Percentiles rank a stretch among this genome's conserved stretches.
Evolutionary conservation across 768 basidiomycete genomes (phyloP).

Genomic region (Termitomyces sp.): DNA sequence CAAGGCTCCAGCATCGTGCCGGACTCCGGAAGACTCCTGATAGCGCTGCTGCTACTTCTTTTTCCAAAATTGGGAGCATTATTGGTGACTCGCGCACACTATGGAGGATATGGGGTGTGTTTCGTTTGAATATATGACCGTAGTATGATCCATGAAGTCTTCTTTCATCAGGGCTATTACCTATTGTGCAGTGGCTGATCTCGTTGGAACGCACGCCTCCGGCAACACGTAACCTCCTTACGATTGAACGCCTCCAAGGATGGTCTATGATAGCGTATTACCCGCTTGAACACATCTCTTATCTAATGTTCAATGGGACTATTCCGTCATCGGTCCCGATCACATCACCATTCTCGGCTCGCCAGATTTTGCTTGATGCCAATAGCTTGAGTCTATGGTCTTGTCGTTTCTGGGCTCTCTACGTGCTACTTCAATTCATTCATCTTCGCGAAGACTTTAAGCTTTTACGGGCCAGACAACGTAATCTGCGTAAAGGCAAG

Average conservation of each 20-base stretch:
- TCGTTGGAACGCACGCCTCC: conserved; percentile 67
- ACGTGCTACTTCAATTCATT: conserved; percentile 70
- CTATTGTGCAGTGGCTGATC: conserved; percentile 77
- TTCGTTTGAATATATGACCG: background rate
- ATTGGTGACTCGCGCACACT: conserved; percentile 68
- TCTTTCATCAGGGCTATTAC: conserved; percentile 52
- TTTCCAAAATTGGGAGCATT: conserved; percentile 47
- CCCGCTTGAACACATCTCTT: conserved; percentile 73
- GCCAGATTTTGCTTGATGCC: conserved; percentile 39
- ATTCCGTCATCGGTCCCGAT: conserved; percentile 51
- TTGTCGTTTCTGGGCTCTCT: conserved; percentile 76
- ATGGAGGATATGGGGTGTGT: conserved; percentile 76
- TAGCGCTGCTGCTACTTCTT: conserved; percentile 49
- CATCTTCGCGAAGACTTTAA: conserved; percentile 67
- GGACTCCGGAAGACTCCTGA: conserved; percentile 50
- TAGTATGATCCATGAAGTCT: background rate
- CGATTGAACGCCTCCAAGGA: conserved; percentile 76
- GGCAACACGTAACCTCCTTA: conserved; percentile 64
- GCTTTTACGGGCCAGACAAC: conserved; percentile 50
- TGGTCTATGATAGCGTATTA: conserved; percentile 79
- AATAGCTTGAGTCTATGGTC: conserved; percentile 61
- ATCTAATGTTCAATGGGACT: conserved; percentile 55
- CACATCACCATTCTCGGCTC: conserved; percentile 35
- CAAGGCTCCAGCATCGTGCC: conserved; percentile 59
- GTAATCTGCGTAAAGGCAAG: conserved; percentile 52